A percentile compares a stretch with the other conserved stretches of the same genome.
These are phyloP conservation scores for Thermochaetoides dissita DNA, from an alignment of 2,329 filamentous ascomycete genomes.

Conservation along the genomic window DNA sequence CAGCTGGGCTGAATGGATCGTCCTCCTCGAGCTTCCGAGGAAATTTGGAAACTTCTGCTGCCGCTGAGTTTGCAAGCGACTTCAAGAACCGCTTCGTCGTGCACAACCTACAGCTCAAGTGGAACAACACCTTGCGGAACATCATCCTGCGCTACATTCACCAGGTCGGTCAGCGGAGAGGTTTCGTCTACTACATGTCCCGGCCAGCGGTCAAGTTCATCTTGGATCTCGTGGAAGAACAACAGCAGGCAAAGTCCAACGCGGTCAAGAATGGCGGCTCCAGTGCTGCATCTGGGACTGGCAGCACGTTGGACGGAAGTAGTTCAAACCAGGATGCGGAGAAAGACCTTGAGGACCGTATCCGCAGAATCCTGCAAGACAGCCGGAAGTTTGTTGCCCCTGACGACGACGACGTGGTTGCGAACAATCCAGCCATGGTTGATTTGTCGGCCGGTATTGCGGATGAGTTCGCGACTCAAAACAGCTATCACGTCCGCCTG, in stretches of 20 bases:
- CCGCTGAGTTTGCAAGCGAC: conserved; percentile 76
- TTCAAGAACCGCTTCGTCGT: conserved; percentile 98
- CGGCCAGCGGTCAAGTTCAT: conserved; percentile 95
- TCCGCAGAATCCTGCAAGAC: conserved; percentile 73
- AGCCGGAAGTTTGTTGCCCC: conserved; percentile 68
- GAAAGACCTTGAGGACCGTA: conserved; percentile 64
- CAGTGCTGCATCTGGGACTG: too few relatives aligned
- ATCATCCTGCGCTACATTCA: conserved; percentile 96
- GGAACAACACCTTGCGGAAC: conserved; percentile 92
- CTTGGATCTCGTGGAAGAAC: conserved; percentile 85
- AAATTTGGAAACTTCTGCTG: conserved; percentile 51
- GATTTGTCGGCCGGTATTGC: conserved; percentile 65
- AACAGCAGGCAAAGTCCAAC: conserved; percentile 56
- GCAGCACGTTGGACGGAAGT: conserved; percentile 17
- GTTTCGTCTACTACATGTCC: conserved; percentile 96
- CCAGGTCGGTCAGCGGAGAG: conserved; percentile 87
- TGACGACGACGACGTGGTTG: conserved; percentile 37
- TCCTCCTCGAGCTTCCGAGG: conserved; percentile 36
- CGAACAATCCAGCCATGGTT: conserved; percentile 31
- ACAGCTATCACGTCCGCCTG: conserved; percentile 84
- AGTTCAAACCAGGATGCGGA: conserved; percentile 43
- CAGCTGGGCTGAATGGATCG: background rate
- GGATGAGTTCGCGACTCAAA: conserved; percentile 77
- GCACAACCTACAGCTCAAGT: conserved; percentile 94
- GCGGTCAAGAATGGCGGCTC: conserved; percentile 18